These are phyloP conservation scores for Nasturtium officinale DNA, from an alignment of 345 rosid genomes.

Conservation along the genomic window DNA sequence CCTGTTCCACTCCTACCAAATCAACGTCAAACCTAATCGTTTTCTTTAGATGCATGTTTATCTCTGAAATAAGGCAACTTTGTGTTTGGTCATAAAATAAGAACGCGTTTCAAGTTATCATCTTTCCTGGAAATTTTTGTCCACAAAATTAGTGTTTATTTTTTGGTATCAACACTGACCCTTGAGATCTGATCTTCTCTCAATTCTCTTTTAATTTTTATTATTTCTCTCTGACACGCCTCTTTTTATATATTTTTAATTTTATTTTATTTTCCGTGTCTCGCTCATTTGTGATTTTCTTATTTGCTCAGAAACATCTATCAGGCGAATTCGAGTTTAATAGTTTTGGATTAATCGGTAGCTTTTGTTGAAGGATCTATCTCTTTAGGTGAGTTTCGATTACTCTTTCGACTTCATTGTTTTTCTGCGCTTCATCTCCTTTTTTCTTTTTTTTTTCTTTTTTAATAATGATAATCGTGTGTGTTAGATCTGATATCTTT, in stretches of 20 bases:
- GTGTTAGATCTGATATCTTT: slow-evolving; percentile 3
- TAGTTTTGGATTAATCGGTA: slow-evolving; percentile 17
- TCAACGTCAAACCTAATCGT: slow-evolving; percentile 27
- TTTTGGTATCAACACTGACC: slow-evolving; percentile 29
- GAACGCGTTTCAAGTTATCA: slow-evolving; percentile 17
- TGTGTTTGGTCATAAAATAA: slow-evolving; percentile 23
- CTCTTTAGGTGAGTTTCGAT: slow-evolving; percentile 31
- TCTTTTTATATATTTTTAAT: not conserved
- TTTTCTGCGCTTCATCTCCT: not conserved
- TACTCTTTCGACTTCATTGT: not conserved
- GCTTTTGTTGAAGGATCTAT: slow-evolving; percentile 9
- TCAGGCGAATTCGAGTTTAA: slow-evolving; percentile 18
- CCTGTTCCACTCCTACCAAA: slow-evolving; percentile 24
- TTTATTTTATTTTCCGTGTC: not conserved
- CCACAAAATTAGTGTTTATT: not conserved
- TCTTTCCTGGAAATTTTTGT: slow-evolving; percentile 36
- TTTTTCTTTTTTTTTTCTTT: not conserved
- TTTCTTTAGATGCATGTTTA: not conserved
- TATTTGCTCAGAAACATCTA: slow-evolving; percentile 16
- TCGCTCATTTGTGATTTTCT: slow-evolving; percentile 16
- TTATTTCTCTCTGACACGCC: not conserved
- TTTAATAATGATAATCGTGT: not conserved
- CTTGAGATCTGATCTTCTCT: not conserved
- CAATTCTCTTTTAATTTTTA: not conserved
- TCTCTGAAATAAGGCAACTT: slow-evolving; percentile 13